Conservation (phyloP, 805 yeast species). For the Kodamaea hsintzibuensis region DNA sequence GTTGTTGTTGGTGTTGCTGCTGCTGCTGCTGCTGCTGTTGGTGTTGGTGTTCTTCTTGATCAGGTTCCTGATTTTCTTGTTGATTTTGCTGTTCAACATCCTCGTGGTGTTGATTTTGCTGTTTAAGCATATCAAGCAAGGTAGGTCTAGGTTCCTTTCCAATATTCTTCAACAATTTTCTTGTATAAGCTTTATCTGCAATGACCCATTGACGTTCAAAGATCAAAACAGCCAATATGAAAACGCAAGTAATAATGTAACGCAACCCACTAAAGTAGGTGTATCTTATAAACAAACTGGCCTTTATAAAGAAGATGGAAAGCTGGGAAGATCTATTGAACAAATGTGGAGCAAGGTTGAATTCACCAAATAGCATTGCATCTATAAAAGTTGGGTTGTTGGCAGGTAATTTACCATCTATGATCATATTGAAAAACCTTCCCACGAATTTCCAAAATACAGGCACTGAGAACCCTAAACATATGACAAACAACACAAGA, state of each 20-base stretch:
- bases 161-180: constrained; percentile 55
- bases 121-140: constrained; percentile 34
- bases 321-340: neutral
- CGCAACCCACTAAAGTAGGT: constrained; percentile 40
- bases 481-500: constrained; percentile 37
- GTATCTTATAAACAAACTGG: constrained; percentile 16
- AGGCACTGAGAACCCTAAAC: constrained; percentile 56
- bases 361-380: constrained; percentile 44
- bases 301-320: neutral
- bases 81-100: neutral
- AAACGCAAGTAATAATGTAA: constrained; percentile 41
- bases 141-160: constrained; percentile 55
- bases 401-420: constrained; percentile 52
- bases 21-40: too few species aligned
- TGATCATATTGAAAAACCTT: constrained; percentile 53
- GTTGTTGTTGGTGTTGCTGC: neutral
- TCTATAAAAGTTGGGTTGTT: constrained; percentile 27
- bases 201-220: constrained; percentile 71
- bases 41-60: too few species aligned
- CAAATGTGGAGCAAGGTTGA: constrained; percentile 12
- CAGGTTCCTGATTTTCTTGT: too few species aligned
- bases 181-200: constrained; percentile 66
- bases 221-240: constrained; percentile 48
- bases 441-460: constrained; percentile 56
- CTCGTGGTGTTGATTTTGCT: neutral